phyloP scores from a whole-genome alignment of 148 eudicot genomes.

The Pouteria glomerata region DNA sequence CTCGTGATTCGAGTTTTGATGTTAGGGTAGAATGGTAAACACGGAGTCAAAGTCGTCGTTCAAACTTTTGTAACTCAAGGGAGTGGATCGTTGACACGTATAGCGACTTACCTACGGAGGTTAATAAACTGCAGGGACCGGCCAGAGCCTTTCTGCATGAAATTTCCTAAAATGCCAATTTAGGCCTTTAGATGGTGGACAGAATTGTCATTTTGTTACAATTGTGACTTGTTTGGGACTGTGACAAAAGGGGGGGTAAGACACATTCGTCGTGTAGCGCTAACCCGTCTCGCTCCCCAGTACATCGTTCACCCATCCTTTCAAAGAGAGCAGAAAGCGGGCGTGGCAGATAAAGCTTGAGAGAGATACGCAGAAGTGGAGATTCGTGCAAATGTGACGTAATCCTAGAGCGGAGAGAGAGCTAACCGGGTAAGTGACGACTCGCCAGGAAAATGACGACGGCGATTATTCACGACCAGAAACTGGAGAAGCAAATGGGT shows the following conservation, averaged over 20 bases:
- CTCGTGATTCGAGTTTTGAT: slow-evolving; percentile 8
- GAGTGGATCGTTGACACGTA: not conserved
- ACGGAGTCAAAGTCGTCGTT: not conserved
- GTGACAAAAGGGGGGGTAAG: not conserved
- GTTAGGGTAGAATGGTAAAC: not conserved
- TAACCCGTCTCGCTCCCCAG: not conserved
- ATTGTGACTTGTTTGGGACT: not conserved
- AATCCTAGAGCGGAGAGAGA: slow-evolving; percentile 12
- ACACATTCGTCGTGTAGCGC: not conserved
- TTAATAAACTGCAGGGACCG: not conserved
- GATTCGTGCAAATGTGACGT: too few relatives aligned
- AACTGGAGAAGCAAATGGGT: slow-evolving; percentile 73
- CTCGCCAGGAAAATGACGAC: slow-evolving; percentile 38
- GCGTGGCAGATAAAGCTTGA: slow-evolving; percentile 38
- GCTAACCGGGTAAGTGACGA: not conserved
- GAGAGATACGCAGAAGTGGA: too few relatives aligned
- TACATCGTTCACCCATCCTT: slow-evolving; percentile 22
- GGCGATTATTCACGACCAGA: slow-evolving; percentile 44
- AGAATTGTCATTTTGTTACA: not conserved
- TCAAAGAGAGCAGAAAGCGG: slow-evolving; percentile 62
- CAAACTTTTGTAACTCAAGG: slow-evolving; percentile 10
- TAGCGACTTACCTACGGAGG: slow-evolving; percentile 10
- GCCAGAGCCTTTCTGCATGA: not conserved
- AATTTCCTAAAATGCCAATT: not conserved
- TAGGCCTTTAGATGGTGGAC: not conserved